Base-by-base conservation (phyloP, 768 basidiomycete species). In the Filobasidium floriforme region DNA sequence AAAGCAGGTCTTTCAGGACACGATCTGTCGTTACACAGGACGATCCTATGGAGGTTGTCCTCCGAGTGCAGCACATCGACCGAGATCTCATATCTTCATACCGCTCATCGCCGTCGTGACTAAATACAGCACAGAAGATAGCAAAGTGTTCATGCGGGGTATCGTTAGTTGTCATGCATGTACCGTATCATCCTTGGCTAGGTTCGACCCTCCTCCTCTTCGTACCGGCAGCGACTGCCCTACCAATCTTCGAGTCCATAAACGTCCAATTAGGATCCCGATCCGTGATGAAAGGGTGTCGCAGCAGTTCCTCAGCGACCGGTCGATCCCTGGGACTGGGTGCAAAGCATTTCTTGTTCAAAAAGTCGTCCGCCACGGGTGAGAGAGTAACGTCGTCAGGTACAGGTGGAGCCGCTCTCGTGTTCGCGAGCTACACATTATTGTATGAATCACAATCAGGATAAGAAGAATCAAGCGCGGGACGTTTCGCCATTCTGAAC, bases 261-360 rank as follows among this genome's bases (percentile, higher is more conserved):
- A 77, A 78, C 14, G 73, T 75, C 76, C 76, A 78, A 12, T 62
- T 67, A 0, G 68, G 68, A 59, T 78, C 75, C n/a, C 65, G 59
- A 22, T 75, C 73, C 0, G 66, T 68, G 46, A 78, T 77, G 71
- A 78, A 96, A 46, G 84, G 84, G 79, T 96, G 91, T 69, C 82
- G 82, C 68, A 88, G 84, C 66, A 94, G 84, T 73, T 90, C 89
- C 41, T 85, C 81, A 41, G 92, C 88, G 29, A 81, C 85, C 1
- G 92, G 89, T 41, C 92, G 87, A 70, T 89, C 85, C 62, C 88
- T 86, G 10, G 92, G 92, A 73, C 92, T 86, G 68, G 89, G 90
- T 66, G 90, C 88, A 75, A 98, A 92, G 79, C 96, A 97, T 73
- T 86, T 86, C 61, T 82, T 82, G 67, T 76, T 75, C 71, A 94